These are phyloP conservation scores for Xylaria cubensis DNA, from an alignment of 495 filamentous ascomycete species.

Conservation along the genomic window DNA sequence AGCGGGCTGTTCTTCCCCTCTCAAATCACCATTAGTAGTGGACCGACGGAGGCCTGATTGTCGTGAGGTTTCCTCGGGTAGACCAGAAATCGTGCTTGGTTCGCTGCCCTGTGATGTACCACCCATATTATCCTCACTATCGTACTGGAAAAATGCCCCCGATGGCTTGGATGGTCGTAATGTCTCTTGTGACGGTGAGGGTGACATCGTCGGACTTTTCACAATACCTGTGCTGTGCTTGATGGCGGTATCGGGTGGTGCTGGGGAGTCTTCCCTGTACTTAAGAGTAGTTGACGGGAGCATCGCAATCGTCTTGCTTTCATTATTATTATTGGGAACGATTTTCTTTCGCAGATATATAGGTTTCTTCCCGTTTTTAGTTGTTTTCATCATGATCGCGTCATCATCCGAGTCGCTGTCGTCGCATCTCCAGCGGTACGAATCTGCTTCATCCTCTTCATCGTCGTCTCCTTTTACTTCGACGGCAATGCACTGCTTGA, in stretches of 20 bases:
- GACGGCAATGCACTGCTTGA: constrained; percentile 94
- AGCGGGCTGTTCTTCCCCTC: constrained; percentile 47
- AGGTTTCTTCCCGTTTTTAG: constrained; percentile 48
- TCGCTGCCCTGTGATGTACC: constrained; percentile 37
- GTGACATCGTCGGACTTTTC: constrained; percentile 60
- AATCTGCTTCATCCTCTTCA: constrained; percentile 65
- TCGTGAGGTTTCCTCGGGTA: constrained; percentile 27
- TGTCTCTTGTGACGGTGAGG: constrained; percentile 80
- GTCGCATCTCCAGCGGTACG: constrained; percentile 49
- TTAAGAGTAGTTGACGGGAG: constrained; percentile 92
- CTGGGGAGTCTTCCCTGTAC: constrained; percentile 80
- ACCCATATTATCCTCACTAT: constrained; percentile 67
- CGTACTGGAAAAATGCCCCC: constrained; percentile 64
- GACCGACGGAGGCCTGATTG: constrained; percentile 44
- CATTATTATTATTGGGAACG: constrained; percentile 59
- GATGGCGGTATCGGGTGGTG: constrained; percentile 65
- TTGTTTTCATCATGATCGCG: constrained; percentile 83
- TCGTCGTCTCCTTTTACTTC: constrained; percentile 78
- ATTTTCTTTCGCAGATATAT: constrained; percentile 49
- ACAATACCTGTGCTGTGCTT: constrained; percentile 55
- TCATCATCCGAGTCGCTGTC: constrained; percentile 75
- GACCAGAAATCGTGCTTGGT: constrained; percentile 35
- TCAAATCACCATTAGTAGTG: constrained; percentile 42
- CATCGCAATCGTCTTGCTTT: constrained; percentile 92
- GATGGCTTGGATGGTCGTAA: constrained; percentile 73